These are phyloP conservation scores for Anethum foeniculum DNA, from an alignment of 140 eudicot genomes.

Conservation along the genomic window DNA sequence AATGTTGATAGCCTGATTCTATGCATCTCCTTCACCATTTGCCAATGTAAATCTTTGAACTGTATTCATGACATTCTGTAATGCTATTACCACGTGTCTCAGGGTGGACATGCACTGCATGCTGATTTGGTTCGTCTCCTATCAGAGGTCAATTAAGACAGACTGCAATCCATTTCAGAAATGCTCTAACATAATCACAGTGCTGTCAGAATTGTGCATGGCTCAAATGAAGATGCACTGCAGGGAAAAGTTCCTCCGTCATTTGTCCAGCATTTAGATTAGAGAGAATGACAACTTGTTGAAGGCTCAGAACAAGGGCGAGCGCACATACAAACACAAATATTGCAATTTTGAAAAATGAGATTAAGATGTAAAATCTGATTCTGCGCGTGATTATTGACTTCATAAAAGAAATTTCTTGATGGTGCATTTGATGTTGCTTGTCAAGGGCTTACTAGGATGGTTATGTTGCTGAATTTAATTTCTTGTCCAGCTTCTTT, in stretches of 20 bases:
- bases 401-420: neutral
- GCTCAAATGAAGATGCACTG: neutral
- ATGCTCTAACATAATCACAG: neutral
- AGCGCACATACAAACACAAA: neutral
- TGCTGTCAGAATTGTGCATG: neutral
- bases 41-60: neutral
- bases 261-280: neutral
- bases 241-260: neutral
- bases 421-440: neutral
- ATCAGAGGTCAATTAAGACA: constrained; percentile 17
- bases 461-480: neutral
- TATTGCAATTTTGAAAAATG: neutral
- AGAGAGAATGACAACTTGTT: neutral
- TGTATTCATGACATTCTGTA: neutral
- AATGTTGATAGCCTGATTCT: neutral
- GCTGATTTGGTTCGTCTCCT: constrained; percentile 61
- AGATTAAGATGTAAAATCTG: neutral
- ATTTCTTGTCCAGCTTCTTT: neutral
- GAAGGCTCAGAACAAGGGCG: neutral
- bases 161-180: neutral
- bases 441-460: no score
- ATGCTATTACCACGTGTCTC: constrained; percentile 10
- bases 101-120: constrained; percentile 89
- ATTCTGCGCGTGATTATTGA: neutral
- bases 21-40: neutral